These are phyloP conservation scores for Passalora sequoiae DNA, from an alignment of 2,329 filamentous ascomycete genomes.

Conservation along the genomic window DNA sequence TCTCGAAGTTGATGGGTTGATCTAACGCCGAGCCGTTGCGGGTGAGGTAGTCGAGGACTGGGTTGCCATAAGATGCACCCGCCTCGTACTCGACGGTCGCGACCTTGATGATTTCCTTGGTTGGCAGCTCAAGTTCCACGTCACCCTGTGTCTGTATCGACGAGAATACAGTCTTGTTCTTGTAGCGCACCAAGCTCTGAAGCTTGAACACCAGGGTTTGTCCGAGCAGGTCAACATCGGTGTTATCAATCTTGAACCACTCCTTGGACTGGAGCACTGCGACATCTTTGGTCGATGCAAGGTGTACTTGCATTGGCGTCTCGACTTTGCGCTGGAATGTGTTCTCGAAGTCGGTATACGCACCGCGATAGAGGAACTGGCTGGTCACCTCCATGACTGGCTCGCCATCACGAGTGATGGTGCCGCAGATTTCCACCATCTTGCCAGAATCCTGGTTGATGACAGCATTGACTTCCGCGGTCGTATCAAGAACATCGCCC, in stretches of 20 bases:
- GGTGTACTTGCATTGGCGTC: constrained; percentile 87
- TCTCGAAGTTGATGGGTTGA: constrained; percentile 95
- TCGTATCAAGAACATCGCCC: constrained; percentile 86
- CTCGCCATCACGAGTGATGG: constrained; percentile 75
- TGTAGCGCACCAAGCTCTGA: constrained; percentile 84
- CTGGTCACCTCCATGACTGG: constrained; percentile 98
- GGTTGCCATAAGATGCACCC: constrained; percentile 87
- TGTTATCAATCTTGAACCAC: constrained; percentile 87
- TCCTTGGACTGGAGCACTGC: constrained; percentile 93
- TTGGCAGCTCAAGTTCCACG: constrained; percentile 87
- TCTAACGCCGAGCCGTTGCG: constrained; percentile 88
- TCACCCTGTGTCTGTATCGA: constrained; percentile 87
- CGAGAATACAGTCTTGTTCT: constrained; percentile 89
- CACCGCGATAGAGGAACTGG: constrained; percentile 93
- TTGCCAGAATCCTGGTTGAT: constrained; percentile 98
- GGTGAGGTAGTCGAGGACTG: constrained; percentile 91
- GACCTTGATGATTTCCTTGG: constrained; percentile 95
- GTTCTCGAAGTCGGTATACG: constrained; percentile 91
- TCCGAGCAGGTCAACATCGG: constrained; percentile 79
- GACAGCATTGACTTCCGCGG: constrained; percentile 92
- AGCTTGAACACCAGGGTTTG: constrained; percentile 96
- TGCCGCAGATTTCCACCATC: constrained; percentile 99
- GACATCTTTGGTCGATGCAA: constrained; percentile 83
- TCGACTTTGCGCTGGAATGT: constrained; percentile 98
- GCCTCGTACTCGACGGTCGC: constrained; percentile 96